phyloP scores from a whole-genome alignment of 805 yeast species.

The Metschnikowia rubicola region DNA sequence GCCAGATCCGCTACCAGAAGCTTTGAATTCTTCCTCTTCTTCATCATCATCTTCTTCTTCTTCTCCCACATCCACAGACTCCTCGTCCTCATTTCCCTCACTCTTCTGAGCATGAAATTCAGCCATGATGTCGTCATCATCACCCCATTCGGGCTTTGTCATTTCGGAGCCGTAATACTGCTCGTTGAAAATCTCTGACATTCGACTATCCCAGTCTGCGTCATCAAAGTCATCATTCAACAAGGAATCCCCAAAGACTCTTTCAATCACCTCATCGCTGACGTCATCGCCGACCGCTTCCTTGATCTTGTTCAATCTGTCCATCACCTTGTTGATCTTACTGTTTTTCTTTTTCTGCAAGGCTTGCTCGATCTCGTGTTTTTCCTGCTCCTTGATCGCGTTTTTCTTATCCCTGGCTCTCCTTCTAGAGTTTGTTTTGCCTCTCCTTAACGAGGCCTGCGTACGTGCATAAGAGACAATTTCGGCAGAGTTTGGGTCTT shows the following conservation, averaged over 20 bases:
- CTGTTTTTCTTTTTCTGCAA: slow-evolving; percentile 68
- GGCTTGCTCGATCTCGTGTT: slow-evolving; percentile 53
- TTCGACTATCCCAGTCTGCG: slow-evolving; percentile 84
- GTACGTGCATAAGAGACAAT: slow-evolving; percentile 92
- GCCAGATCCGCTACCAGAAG: slow-evolving; percentile 14
- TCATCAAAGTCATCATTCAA: slow-evolving; percentile 86
- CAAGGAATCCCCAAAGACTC: slow-evolving; percentile 70
- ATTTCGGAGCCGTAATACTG: slow-evolving; percentile 59
- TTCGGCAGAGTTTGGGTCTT: slow-evolving; percentile 87
- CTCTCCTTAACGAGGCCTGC: slow-evolving; percentile 87
- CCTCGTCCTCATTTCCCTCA: slow-evolving; percentile 20
- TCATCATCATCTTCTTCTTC: slow-evolving; percentile 16
- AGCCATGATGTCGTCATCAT: slow-evolving; percentile 38
- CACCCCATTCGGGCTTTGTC: slow-evolving; percentile 64
- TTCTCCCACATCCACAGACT: background rate
- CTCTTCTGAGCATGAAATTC: slow-evolving; percentile 24
- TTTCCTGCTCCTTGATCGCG: slow-evolving; percentile 49
- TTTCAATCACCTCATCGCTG: slow-evolving; percentile 54
- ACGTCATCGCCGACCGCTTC: slow-evolving; percentile 66
- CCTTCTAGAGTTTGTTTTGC: slow-evolving; percentile 69
- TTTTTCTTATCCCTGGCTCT: slow-evolving; percentile 72
- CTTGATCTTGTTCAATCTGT: slow-evolving; percentile 60
- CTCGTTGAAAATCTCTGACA: slow-evolving; percentile 83
- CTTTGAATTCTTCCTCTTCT: slow-evolving; percentile 25
- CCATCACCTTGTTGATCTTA: slow-evolving; percentile 75